Evolutionary conservation across 305 asterid species (phyloP).

Genomic region (Rubia tinctorum): DNA sequence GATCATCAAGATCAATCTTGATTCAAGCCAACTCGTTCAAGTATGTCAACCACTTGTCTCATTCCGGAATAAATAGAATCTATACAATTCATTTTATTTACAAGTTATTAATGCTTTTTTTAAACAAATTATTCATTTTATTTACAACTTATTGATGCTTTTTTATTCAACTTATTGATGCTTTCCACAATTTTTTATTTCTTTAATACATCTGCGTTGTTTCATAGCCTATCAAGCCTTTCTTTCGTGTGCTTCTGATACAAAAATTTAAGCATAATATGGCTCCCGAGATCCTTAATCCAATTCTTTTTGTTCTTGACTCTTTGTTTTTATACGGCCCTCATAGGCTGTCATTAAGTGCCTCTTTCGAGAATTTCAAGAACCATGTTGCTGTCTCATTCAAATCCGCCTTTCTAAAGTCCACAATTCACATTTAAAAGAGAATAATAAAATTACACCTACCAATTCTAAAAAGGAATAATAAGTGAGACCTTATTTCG

Average conservation of each 20-base stretch:
- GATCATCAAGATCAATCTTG: too few relatives aligned
- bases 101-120: conserved; percentile 27
- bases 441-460: too few relatives aligned
- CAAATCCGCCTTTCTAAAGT: too few relatives aligned
- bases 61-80: too few relatives aligned
- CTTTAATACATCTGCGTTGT: conserved; percentile 32
- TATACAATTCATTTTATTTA: too few relatives aligned
- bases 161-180: conserved; percentile 64
- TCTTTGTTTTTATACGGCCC: conserved; percentile 31
- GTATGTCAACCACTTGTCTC: too few relatives aligned
- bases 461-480: too few relatives aligned
- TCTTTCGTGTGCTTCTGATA: conserved; percentile 76
- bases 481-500: too few relatives aligned
- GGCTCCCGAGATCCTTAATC: conserved; percentile 38
- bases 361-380: conserved; percentile 57
- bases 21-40: too few relatives aligned
- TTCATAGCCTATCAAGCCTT: conserved; percentile 60
- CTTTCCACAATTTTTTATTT: conserved; percentile 33
- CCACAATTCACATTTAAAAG: too few relatives aligned
- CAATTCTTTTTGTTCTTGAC: conserved; percentile 34
- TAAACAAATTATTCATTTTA: too few relatives aligned
- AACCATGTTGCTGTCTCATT: too few relatives aligned
- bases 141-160: conserved; percentile 45
- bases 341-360: conserved; percentile 66
- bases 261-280: conserved; percentile 61